Percentiles rank a stretch among this genome's conserved stretches.
Conservation (phyloP, 371 early-diverging fungal genomes). For the Mucor piriformis region DNA sequence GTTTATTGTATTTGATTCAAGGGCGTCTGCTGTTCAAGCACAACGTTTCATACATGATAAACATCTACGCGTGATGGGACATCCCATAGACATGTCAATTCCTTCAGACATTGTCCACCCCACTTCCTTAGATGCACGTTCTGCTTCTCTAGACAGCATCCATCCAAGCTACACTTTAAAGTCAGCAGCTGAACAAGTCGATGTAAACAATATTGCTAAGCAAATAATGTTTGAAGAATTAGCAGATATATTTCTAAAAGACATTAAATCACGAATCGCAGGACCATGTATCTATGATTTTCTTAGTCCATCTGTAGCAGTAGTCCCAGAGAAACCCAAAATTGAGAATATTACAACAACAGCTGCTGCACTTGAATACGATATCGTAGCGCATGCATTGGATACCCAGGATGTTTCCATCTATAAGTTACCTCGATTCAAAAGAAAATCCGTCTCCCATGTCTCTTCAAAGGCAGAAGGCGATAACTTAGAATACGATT, state of each 20-base stretch:
- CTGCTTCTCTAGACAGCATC: no score
- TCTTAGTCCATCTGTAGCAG: conserved; percentile 22
- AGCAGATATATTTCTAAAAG: conserved; percentile 59
- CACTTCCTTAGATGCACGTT: not conserved
- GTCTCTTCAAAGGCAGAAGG: no score
- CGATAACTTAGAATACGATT: no score
- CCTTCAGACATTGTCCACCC: no score
- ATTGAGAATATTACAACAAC: not conserved
- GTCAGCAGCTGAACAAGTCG: no score
- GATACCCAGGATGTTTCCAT: not conserved
- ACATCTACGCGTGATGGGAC: not conserved
- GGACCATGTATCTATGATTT: conserved; percentile 57
- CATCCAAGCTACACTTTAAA: no score
- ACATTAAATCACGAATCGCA: conserved; percentile 55
- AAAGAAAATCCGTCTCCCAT: conserved; percentile 10
- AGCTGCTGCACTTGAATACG: not conserved
- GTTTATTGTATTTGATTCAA: conserved; percentile 55
- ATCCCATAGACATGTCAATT: not conserved
- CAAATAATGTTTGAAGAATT: conserved; percentile 51
- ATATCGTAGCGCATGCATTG: not conserved
- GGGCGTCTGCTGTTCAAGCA: conserved; percentile 46
- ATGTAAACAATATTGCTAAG: conserved; percentile 14
- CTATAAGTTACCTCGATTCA: conserved; percentile 34
- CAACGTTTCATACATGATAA: conserved; percentile 21
- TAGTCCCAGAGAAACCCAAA: not conserved